Base-by-base conservation (phyloP, 306 rosid species). In the Boehmeria nivea region DNA sequence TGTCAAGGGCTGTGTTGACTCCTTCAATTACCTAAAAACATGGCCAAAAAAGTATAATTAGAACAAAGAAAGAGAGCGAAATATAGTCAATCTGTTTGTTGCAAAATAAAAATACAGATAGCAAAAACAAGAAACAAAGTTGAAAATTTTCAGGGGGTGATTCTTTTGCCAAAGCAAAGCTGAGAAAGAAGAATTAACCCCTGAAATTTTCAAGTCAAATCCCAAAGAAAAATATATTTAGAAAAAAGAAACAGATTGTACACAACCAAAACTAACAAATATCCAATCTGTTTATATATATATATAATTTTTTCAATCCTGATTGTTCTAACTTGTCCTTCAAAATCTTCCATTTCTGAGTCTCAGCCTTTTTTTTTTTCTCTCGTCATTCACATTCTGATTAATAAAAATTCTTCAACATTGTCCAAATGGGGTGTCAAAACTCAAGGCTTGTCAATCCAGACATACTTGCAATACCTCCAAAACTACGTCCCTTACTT, bases 341-440 rank as follows among this genome's bases (percentile, higher is more conserved):
- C 61, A 19, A 43, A 47, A 18, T 22, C 13, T 10, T 38, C 45
- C 28, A 21, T 45, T 19, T 3, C n/a, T n/a, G n/a, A n/a, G n/a
- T n/a, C n/a, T n/a, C n/a, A n/a, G n/a, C n/a, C 54, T 24, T 6
- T 54, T 31, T 15, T 38, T 64, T 66, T 67, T 66, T 38, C 49
- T 17, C 51, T 39, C 19, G 19, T 25, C 28, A 14, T 31, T 43
- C 11, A 12, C 65, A 24, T 57, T 43, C 44, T 49, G 19, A 46
- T 25, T 13, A 13, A 3, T 2, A 48, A 10, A 9, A 9, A 7
- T 49, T 21, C 37, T 40, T 36, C 12, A 9, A 8, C 37, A 23
- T 31, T 16, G 60, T 54, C 51, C 54, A 47, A 79, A 89, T 86
- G 94, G 95, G 95, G 36, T 60, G 73, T 19, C 70, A 73, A 9